A percentile compares a stretch with the other conserved stretches of the same genome.
Evolutionary conservation across 2,329 filamentous ascomycete genomes (phyloP).

Genomic region (Chalara sp.): DNA sequence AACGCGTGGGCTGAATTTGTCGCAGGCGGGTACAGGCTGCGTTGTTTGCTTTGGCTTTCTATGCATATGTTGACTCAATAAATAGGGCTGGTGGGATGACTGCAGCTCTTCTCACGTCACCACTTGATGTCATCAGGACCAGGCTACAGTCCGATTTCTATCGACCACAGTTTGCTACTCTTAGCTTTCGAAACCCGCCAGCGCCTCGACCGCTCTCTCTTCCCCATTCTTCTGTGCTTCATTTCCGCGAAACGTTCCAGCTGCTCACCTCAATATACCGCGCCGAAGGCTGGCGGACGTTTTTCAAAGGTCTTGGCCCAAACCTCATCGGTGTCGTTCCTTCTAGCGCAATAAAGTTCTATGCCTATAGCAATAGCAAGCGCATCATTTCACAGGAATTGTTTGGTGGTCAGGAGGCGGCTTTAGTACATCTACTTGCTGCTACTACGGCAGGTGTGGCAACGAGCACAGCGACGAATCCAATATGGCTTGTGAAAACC

Average conservation of each 20-base stretch:
- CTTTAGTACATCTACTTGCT: not conserved
- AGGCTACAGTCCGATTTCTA: conserved; percentile 1
- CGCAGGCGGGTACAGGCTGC: not conserved
- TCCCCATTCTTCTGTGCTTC: not conserved
- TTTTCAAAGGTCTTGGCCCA: not conserved
- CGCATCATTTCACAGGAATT: not conserved
- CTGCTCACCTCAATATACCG: conserved; percentile 1
- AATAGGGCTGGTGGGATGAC: not conserved
- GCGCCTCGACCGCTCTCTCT: not conserved
- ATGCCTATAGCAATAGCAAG: not conserved
- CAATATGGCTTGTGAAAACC: not conserved
- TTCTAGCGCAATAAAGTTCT: not conserved
- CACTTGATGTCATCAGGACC: not conserved
- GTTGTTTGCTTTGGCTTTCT: not conserved
- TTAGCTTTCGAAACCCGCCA: not conserved
- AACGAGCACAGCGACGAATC: not conserved
- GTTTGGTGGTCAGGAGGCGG: not conserved
- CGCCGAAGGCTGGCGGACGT: not conserved
- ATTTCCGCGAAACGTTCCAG: not conserved
- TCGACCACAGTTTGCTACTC: not conserved
- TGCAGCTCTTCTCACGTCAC: not conserved
- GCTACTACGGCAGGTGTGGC: not conserved
- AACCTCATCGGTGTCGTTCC: not conserved
- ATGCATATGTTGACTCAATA: not conserved
- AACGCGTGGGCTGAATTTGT: not conserved